A percentile compares a stretch with the other conserved stretches of the same genome.
Conservation (phyloP, 208 protist genomes). For the Trichomonas vaginalis region DNA sequence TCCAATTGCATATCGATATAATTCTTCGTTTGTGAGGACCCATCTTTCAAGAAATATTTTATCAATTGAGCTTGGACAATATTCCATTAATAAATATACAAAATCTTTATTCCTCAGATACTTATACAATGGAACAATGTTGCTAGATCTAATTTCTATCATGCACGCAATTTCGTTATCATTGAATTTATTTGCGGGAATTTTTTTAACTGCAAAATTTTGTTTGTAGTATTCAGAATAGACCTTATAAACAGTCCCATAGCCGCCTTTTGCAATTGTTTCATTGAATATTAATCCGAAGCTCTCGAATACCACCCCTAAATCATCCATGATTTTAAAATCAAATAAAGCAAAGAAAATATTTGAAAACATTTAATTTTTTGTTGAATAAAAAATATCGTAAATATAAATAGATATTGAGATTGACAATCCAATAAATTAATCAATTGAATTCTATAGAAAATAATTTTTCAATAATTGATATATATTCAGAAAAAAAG, state of each 20-base stretch:
- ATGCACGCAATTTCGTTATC: not conserved
- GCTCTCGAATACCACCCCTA: not conserved
- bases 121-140: not conserved
- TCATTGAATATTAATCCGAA: not conserved
- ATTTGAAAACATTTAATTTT: no score
- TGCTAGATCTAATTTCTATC: not conserved
- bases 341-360: no score
- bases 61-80: not conserved
- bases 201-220: not conserved
- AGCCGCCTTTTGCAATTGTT: not conserved
- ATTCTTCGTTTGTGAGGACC: not conserved
- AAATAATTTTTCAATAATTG: no score
- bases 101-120: not conserved
- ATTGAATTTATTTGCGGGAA: not conserved
- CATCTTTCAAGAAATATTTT: not conserved
- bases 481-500: no score
- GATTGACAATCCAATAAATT: no score
- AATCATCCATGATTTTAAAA: not conserved
- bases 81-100: not conserved
- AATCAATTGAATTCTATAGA: no score
- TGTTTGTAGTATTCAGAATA: not conserved
- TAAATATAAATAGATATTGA: no score
- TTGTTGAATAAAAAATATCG: no score
- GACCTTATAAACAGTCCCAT: not conserved
- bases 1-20: not conserved